These are phyloP conservation scores for Euphorbia schlechtendalii DNA, from an alignment of 441 rosid genomes.

Conservation along the genomic window DNA sequence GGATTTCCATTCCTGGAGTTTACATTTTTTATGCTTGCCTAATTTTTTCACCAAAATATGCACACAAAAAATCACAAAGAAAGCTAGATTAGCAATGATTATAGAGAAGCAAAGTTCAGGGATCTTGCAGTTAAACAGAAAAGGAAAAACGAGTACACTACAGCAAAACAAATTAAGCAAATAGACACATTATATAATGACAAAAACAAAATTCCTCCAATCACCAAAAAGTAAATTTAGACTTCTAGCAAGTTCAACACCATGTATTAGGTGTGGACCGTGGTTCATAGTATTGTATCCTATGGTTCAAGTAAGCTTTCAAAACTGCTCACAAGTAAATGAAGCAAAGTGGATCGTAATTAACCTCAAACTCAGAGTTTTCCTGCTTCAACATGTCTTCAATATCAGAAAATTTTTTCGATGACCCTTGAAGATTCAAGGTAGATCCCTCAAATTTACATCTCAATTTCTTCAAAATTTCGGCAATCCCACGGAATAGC, in stretches of 20 bases:
- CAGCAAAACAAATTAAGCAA: slow-evolving; percentile 6
- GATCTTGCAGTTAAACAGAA: neutral
- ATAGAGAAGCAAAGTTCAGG: neutral
- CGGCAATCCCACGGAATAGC: slow-evolving; percentile 52
- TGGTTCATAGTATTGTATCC: neutral
- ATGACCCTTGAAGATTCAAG: slow-evolving; percentile 40
- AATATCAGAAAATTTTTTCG: slow-evolving; percentile 46
- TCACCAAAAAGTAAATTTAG: too few species aligned
- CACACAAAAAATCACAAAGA: neutral
- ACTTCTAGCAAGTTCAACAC: neutral
- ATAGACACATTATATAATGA: neutral
- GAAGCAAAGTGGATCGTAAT: slow-evolving; percentile 19
- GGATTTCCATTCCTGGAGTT: slow-evolving; percentile 37
- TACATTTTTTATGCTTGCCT: slow-evolving; percentile 39
- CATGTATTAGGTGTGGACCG: neutral
- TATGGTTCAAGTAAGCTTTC: neutral
- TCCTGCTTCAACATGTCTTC: slow-evolving; percentile 67
- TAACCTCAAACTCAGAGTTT: slow-evolving; percentile 58
- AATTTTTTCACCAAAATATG: slow-evolving; percentile 6
- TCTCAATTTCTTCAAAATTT: slow-evolving; percentile 46
- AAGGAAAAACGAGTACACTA: neutral
- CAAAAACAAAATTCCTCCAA: neutral
- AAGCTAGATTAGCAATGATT: neutral
- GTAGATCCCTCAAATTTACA: slow-evolving; percentile 37
- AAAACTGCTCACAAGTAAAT: neutral